Base-by-base conservation (phyloP, 2,329 filamentous ascomycete species). In the Tolypocladium pustulatum region DNA sequence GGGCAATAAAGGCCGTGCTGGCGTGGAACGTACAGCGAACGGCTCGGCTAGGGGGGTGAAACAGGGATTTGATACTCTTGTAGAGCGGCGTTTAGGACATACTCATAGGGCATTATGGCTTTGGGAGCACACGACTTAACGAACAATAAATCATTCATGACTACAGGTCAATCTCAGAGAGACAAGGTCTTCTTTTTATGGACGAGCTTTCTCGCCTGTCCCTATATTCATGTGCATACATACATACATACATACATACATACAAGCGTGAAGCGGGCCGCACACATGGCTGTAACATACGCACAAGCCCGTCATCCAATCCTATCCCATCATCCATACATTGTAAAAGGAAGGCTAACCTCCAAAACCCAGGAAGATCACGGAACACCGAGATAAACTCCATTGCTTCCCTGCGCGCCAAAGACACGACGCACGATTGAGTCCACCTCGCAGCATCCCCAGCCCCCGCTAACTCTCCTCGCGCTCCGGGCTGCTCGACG, bases 1-100 rank as follows among this genome's bases (percentile, higher is more conserved):
- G 67, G 54, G 68, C 77, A 36, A 71, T 81, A 41, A 70, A 76
- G 34, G 71, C 68, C 27, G 70, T 81, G 12, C 60, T 81, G 57
- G 65, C 62, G 40, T 73, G 75, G 67, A 80, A 80, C 61, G 63
- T 63, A 27, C 65, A 66, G 57, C 56, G 72, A 40, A 34, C 36
- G 30, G n/a, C 36, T 43, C 30, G 20, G 4, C 41, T 51, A 6
- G 46, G 27, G 17, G 46, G 46, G 6, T 32, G 46, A 49, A 8
- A 22, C 1, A 12, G 41, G 10, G 20, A n/a, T 41, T 41, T 41
- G 37, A 4, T 41, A 7, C 20, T 46, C 1, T 27, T 15, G 17
- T 27, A 46, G 22, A 25, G 22, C 30, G 27, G 32, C 30, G 38
- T 30, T 27, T 20, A 6, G n/a, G 13, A 20, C 20, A 30, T 32